Conservation (phyloP, 305 asterid species). For the Monarda citriodora region DNA sequence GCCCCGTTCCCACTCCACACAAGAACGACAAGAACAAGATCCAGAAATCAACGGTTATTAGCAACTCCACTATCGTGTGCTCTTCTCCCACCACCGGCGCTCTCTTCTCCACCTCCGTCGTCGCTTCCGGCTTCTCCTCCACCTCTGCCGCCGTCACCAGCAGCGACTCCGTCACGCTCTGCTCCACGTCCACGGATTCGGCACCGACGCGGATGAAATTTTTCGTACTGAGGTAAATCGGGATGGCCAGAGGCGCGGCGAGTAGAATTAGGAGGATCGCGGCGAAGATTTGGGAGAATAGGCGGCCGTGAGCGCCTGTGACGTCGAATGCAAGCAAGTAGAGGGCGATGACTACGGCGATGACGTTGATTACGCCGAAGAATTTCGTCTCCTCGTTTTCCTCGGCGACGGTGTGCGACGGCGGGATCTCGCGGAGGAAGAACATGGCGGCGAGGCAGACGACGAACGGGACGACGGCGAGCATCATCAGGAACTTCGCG, state of each 20-base stretch:
- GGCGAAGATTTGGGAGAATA: constrained; percentile 65
- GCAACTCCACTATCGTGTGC: constrained; percentile 69
- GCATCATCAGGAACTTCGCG: constrained; percentile 70
- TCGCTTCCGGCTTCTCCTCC: constrained; percentile 23
- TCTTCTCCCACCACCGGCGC: constrained; percentile 80
- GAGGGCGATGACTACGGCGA: constrained; percentile 72
- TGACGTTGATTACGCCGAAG: constrained; percentile 69
- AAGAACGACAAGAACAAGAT: constrained; percentile 74
- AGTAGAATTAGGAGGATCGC: constrained; percentile 56
- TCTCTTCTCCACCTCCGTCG: constrained; percentile 19
- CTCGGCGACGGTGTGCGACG: constrained; percentile 56
- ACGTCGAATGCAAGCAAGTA: constrained; percentile 71
- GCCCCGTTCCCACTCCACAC: constrained; percentile 95
- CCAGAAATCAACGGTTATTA: constrained; percentile 81
- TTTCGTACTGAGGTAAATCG: constrained; percentile 41
- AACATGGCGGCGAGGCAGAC: constrained; percentile 74
- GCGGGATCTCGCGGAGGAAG: constrained; percentile 91
- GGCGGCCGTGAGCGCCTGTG: constrained; percentile 58
- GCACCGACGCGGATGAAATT: constrained; percentile 31
- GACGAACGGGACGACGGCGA: constrained; percentile 57
- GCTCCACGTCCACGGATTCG: constrained; percentile 40
- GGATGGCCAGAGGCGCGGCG: constrained; percentile 70
- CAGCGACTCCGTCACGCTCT: constrained; percentile 35
- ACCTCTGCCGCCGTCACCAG: constrained; percentile 23
- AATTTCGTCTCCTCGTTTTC: constrained; percentile 61